These are phyloP conservation scores for Schwanniomyces polymorphus DNA, from an alignment of 805 yeast genomes.

Conservation along the genomic window DNA sequence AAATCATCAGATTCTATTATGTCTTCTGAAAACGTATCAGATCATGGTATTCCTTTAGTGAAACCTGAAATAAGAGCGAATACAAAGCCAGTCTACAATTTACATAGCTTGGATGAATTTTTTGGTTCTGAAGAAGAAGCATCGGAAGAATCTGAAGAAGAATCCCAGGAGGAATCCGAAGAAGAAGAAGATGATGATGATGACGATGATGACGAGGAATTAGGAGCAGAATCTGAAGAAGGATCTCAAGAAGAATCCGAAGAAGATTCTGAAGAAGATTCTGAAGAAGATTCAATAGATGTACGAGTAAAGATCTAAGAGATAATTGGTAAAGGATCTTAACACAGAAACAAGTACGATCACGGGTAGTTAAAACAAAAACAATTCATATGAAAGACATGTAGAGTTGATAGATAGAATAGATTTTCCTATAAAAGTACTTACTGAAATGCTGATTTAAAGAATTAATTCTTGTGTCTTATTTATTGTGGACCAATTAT, in stretches of 20 bases:
- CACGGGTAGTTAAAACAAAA: no score
- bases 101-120: slow-evolving; percentile 87
- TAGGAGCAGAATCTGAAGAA: slow-evolving; percentile 2
- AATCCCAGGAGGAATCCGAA: slow-evolving; percentile 7
- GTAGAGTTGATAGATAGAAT: no score
- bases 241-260: slow-evolving; percentile 1
- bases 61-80: slow-evolving; percentile 8
- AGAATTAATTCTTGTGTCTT: no score
- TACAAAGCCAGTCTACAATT: slow-evolving; percentile 43
- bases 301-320: not conserved
- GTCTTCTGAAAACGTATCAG: slow-evolving; percentile 18
- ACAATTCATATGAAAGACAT: no score
- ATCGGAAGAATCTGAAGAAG: slow-evolving; percentile 13
- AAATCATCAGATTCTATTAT: slow-evolving; percentile 14
- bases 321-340: not conserved
- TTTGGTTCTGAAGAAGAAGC: slow-evolving; percentile 45
- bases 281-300: slow-evolving; percentile 1
- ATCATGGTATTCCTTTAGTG: slow-evolving; percentile 24
- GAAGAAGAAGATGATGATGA: slow-evolving; percentile 12
- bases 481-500: no score
- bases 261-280: slow-evolving; percentile 2
- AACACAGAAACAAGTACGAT: no score
- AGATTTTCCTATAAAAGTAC: no score
- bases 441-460: no score
- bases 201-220: slow-evolving; percentile 5